Base-by-base conservation (phyloP, 2,329 filamentous ascomycete genomes). In the Lecanicillium sp. region DNA sequence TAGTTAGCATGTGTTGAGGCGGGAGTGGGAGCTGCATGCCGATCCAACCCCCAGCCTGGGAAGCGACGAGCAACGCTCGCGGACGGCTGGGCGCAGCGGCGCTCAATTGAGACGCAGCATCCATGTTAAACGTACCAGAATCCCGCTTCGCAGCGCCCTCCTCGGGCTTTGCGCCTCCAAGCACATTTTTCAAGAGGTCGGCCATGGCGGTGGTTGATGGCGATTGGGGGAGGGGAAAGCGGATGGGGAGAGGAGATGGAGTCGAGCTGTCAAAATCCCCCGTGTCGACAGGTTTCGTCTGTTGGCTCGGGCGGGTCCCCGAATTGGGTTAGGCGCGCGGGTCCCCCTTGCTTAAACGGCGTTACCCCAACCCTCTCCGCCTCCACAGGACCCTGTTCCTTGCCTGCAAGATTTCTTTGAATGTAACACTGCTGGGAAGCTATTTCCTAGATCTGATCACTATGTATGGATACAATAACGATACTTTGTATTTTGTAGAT, bases 161-260 rank as follows among this genome's bases (percentile, higher is more conserved):
- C 42, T 46, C 49, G n/a, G 53, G 48, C 67, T 85, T 80, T 56
- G 70, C 70, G 57, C 75, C 80, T 54, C 81, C 81, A 51, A 88
- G 75, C 53, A 86, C 62, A 56, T 75, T 77, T 63, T 83, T 83
- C 50, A 85, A 56, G 48, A 83, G 62, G 52, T 72, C 67, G 49
- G 72, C 72, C 73, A 77, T 77, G 56, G 44, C 57, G 51, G 49
- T 53, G 49, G 48, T 42, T 44, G 46, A 38, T 44, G 43, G 41
- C 29, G 45, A 43, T 29, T 38, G 34, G 15, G 22, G 30, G 17
- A 31, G n/a, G 15, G 22, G 30, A 18, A 31, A 16, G 30, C 30
- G 31, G 40, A 35, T 27, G 34, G 29, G 35, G 34, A 33, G 33
- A 40, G 38, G 17, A 44, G 38, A 42, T 36, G 40, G 46, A 48